A percentile compares a stretch with the other conserved stretches of the same genome.
Conservation (phyloP, 2,329 filamentous ascomycete species). For the Sclerotinia spermophila region DNA sequence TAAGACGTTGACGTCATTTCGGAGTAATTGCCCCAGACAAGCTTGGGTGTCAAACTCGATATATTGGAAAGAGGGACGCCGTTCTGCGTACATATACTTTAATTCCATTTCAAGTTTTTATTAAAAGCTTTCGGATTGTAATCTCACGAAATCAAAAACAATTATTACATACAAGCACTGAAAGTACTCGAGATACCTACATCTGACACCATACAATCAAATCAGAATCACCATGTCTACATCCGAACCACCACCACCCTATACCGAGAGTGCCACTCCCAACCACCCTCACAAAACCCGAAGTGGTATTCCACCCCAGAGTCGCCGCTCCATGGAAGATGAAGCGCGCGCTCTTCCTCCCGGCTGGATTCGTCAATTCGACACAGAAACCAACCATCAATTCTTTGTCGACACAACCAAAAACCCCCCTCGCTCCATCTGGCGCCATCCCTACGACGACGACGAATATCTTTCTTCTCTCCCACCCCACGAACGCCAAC, state of each 20-base stretch:
- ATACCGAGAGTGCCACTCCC: slow-evolving; percentile 33
- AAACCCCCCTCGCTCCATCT: slow-evolving; percentile 54
- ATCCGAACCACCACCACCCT: slow-evolving; percentile 38
- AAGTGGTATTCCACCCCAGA: slow-evolving; percentile 51
- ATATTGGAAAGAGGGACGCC: background rate
- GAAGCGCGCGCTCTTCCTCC: slow-evolving; percentile 50
- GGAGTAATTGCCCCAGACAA: background rate
- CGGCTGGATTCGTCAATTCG: slow-evolving; percentile 57
- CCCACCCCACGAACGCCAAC: slow-evolving; percentile 46
- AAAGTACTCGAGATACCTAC: background rate
- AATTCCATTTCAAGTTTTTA: background rate
- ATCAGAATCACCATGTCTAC: slow-evolving; percentile 16
- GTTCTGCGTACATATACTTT: background rate
- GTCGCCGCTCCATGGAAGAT: slow-evolving; percentile 59
- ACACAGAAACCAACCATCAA: slow-evolving; percentile 51
- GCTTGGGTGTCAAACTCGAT: background rate
- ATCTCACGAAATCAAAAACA: background rate
- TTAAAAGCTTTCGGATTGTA: background rate
- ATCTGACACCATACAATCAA: background rate
- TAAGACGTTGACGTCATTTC: background rate
- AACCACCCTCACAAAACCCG: slow-evolving; percentile 37
- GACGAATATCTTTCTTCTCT: slow-evolving; percentile 49
- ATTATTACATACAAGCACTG: background rate
- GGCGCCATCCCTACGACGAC: slow-evolving; percentile 61
- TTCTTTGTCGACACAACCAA: slow-evolving; percentile 59